phyloP scores from a whole-genome alignment of 1,284 basidiomycete genomes.

The Boletus austroedulis region DNA sequence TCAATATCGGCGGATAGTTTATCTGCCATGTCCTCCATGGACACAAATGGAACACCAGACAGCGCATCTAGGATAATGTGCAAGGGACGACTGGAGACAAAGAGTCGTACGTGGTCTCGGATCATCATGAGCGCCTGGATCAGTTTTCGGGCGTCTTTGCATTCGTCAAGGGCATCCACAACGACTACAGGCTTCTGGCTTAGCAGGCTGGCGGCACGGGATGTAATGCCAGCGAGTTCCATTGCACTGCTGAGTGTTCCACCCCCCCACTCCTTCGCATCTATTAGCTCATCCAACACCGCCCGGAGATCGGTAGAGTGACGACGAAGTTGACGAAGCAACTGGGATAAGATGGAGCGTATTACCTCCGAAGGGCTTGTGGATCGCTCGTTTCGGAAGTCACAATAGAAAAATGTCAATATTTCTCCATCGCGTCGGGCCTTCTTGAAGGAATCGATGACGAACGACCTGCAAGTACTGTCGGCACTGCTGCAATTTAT shows the following conservation, averaged over 20 bases:
- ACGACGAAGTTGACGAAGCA: neutral
- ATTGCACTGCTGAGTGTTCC: neutral
- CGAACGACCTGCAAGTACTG: neutral
- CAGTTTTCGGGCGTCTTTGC: neutral
- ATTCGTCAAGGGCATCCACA: slow-evolving; percentile 10
- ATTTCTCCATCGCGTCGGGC: neutral
- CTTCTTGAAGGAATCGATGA: neutral
- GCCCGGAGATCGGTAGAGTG: neutral
- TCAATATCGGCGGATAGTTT: neutral
- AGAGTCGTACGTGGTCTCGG: neutral
- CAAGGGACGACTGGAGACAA: slow-evolving; percentile 2
- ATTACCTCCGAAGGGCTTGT: neutral
- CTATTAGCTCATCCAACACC: neutral
- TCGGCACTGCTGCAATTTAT: neutral
- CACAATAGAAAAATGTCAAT: slow-evolving; percentile 4
- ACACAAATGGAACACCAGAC: neutral
- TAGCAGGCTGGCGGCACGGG: neutral
- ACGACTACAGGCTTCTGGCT: neutral
- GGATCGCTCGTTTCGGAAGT: neutral
- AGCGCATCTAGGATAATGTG: neutral
- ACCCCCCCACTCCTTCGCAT: neutral
- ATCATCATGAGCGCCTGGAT: neutral
- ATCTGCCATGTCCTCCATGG: neutral
- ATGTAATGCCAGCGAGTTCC: neutral
- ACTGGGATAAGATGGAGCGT: slow-evolving; percentile 2